Base-by-base conservation (phyloP, 2,329 filamentous ascomycete genomes). In the Hypomyces rosellus region DNA sequence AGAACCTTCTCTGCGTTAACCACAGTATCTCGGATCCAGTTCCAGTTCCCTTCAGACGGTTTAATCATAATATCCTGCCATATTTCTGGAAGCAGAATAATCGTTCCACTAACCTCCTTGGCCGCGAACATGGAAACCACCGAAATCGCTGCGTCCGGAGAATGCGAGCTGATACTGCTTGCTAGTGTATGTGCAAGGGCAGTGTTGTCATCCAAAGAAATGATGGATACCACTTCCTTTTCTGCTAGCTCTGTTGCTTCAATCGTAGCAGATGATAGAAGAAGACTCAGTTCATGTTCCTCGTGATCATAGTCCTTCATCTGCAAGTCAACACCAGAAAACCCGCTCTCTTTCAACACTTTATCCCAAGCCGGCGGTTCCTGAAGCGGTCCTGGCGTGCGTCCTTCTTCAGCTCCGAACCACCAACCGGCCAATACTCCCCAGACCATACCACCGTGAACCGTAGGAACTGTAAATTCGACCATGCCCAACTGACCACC, bases 251-350 rank as follows among this genome's bases (percentile, higher is more conserved):
- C 12, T 9, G 9, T 7, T 33, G 16, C 14, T 43, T 30, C 25
- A 30, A 30, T 43, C 1, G 37, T 34, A 22, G 42, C 50, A 30
- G 49, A 41, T 4, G 50, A 49, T 15, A 52, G 34, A 12, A 52
- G 37, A n/a, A 52, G 20, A 34, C 50, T 52, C 6, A 20, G 41
- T 39, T 52, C 46, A 37, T 52, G 50, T 20, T 50, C 37, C 15
- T 52, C 42, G 6, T 36, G 41, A 14, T 45, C 42, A 15, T 46
- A 43, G 20, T 52, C 50, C 7, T 22, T 49, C 46, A 52, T 25
- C 6, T 52, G 46, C n/a, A 49, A 11, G 14, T 36, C 41, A 6
- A 52, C 20, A 4, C 50, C 50, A 18, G 48, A 46, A 37, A 53
- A 53, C 13, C 51, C 51, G 15, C 25, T 36, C 20, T 46, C 42